phyloP scores from a whole-genome alignment of 2,329 filamentous ascomycete species.

The Exophiala bonariae region DNA sequence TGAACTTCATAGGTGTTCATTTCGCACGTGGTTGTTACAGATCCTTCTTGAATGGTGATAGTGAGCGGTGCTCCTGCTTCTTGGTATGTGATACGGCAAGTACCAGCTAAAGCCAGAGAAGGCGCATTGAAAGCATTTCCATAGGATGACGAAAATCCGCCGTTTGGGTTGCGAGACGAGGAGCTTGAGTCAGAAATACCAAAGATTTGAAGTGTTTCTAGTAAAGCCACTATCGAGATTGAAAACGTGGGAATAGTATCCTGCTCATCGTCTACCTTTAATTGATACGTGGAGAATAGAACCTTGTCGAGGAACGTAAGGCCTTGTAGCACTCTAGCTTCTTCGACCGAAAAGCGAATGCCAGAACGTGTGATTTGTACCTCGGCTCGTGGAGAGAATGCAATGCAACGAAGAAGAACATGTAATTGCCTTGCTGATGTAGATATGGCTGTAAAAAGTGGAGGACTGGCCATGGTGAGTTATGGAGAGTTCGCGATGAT shows the following conservation, averaged over 20 bases:
- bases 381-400: conserved; percentile 59
- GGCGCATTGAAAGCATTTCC: conserved; percentile 80
- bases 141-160: conserved; percentile 40
- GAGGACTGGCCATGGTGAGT: conserved; percentile 32
- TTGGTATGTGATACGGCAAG: conserved; percentile 79
- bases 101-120: conserved; percentile 77
- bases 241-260: conserved; percentile 69
- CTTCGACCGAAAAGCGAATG: conserved; percentile 83
- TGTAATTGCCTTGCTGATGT: conserved; percentile 63
- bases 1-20: conserved; percentile 75
- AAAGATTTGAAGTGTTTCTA: conserved; percentile 95
- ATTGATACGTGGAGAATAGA: conserved; percentile 83
- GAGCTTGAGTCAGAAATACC: conserved; percentile 67
- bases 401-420: conserved; percentile 61
- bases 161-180: conserved; percentile 37
- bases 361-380: conserved; percentile 81
- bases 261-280: conserved; percentile 52
- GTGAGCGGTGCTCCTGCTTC: conserved; percentile 75
- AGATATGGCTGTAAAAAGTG: conserved; percentile 61
- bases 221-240: conserved; percentile 79
- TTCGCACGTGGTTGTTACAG: conserved; percentile 85
- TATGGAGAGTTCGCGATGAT: background rate
- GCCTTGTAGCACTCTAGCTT: conserved; percentile 87
- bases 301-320: conserved; percentile 83
- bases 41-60: conserved; percentile 81